A percentile compares a stretch with the other conserved stretches of the same genome.
phyloP scores from a whole-genome alignment of 2,329 filamentous ascomycete species.

The Bisporella sp. region DNA sequence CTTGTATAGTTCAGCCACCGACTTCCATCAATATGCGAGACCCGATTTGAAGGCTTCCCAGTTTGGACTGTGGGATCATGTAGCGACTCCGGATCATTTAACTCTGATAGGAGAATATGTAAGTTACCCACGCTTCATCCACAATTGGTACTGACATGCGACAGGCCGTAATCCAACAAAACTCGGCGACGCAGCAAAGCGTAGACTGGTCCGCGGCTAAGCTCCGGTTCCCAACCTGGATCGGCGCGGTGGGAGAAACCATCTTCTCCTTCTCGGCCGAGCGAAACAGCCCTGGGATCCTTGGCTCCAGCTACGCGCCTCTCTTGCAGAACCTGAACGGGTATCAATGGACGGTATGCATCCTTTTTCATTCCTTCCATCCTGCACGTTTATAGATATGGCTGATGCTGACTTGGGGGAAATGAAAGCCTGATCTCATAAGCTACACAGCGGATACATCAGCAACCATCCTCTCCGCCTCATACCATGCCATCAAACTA shows the following conservation, averaged over 20 bases:
- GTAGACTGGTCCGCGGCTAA: conserved; percentile 5
- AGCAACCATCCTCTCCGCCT: conserved; percentile 40
- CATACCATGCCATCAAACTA: conserved; percentile 3
- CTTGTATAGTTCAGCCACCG: conserved; percentile 5
- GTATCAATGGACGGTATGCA: conserved; percentile 22
- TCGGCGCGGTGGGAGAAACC: conserved; percentile 21
- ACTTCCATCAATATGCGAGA: conserved; percentile 20
- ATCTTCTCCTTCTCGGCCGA: conserved; percentile 20
- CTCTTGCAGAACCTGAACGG: conserved; percentile 23
- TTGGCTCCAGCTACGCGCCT: conserved; percentile 22
- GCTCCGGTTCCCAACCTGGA: conserved; percentile 16
- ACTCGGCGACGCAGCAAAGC: conserved; percentile 4
- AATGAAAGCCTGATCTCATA: conserved; percentile 21
- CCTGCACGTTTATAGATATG: background rate
- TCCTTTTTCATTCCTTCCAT: too few relatives aligned
- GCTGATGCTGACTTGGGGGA: background rate
- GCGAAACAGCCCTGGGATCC: conserved; percentile 19
- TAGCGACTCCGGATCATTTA: conserved; percentile 9
- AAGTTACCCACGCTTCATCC: too few relatives aligned
- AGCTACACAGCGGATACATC: conserved; percentile 32
- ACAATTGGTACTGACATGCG: too few relatives aligned
- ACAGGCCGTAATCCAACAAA: conserved; percentile 12
- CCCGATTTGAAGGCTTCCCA: conserved; percentile 18
- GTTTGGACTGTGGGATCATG: conserved; percentile 19
- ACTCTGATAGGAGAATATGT: conserved; percentile 24